Evolutionary conservation across 164 flowering plant genomes (phyloP).

Genomic region (Kalanchoe fedtschenkoi): DNA sequence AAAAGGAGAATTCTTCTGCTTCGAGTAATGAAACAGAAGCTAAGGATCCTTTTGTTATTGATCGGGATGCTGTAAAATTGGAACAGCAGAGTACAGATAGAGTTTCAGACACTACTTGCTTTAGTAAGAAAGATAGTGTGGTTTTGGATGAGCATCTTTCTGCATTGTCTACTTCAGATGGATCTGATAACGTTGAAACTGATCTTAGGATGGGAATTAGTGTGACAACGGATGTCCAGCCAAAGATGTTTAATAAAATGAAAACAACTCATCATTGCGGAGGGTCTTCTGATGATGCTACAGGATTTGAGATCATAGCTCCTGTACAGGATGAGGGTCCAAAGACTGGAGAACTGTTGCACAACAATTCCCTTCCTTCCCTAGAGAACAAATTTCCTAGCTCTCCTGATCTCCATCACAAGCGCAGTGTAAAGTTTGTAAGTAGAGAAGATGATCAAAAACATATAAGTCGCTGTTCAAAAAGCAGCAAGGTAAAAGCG

Average conservation of each 20-base stretch:
- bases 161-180: background rate
- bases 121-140: too few species aligned
- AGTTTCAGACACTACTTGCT: too few species aligned
- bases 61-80: background rate
- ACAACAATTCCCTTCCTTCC: background rate
- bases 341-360: conserved; percentile 7
- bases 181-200: background rate
- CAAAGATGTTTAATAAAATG: too few species aligned
- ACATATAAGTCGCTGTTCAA: conserved; percentile 13
- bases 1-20: conserved; percentile 5
- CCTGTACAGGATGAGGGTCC: conserved; percentile 31
- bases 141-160: background rate
- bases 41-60: background rate
- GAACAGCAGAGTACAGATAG: too few species aligned
- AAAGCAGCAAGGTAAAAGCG: conserved; percentile 17
- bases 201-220: too few species aligned
- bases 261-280: too few species aligned
- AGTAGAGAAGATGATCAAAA: conserved; percentile 33
- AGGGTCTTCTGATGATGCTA: too few species aligned
- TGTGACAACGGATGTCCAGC: too few species aligned
- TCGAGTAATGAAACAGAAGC: background rate
- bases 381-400: too few species aligned
- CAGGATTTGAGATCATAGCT: too few species aligned
- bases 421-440: conserved; percentile 12
- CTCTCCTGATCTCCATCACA: background rate